These are phyloP conservation scores for Gossypium mustelinum DNA, from an alignment of 345 rosid genomes.

Conservation along the genomic window DNA sequence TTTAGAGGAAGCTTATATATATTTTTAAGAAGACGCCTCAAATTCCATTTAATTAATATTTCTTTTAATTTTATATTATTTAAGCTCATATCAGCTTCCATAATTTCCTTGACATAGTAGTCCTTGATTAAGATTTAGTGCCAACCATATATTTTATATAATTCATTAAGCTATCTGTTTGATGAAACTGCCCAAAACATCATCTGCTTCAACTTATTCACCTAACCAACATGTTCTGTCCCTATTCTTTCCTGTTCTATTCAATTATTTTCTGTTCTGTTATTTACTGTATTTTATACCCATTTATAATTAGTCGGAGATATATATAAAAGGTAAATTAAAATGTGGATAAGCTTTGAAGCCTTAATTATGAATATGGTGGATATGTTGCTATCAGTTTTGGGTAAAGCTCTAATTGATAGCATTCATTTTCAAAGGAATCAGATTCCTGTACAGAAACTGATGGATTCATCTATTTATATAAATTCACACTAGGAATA, in stretches of 20 bases:
- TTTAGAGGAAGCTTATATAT: background rate
- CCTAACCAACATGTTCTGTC: conserved; percentile 16
- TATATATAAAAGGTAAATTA: too few species aligned
- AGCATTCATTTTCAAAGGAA: conserved; percentile 16
- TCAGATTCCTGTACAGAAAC: conserved; percentile 20
- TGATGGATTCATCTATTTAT: too few species aligned
- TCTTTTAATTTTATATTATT: background rate
- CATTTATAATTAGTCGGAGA: too few species aligned
- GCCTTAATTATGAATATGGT: background rate
- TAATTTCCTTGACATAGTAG: background rate
- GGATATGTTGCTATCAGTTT: background rate
- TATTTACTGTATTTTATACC: too few species aligned
- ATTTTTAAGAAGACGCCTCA: background rate
- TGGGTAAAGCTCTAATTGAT: background rate
- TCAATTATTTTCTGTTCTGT: too few species aligned
- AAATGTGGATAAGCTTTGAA: too few species aligned
- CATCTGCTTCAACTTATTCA: background rate
- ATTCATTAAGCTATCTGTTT: background rate
- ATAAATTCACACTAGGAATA: background rate
- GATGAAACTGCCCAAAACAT: background rate
- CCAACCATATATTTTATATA: background rate
- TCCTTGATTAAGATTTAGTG: background rate
- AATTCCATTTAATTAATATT: background rate
- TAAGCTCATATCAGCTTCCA: background rate
- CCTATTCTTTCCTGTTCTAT: too few species aligned